Percentiles rank a stretch among this genome's conserved stretches.
Conservation (phyloP, 345 rosid species). For the Pugionium dolabratum region DNA sequence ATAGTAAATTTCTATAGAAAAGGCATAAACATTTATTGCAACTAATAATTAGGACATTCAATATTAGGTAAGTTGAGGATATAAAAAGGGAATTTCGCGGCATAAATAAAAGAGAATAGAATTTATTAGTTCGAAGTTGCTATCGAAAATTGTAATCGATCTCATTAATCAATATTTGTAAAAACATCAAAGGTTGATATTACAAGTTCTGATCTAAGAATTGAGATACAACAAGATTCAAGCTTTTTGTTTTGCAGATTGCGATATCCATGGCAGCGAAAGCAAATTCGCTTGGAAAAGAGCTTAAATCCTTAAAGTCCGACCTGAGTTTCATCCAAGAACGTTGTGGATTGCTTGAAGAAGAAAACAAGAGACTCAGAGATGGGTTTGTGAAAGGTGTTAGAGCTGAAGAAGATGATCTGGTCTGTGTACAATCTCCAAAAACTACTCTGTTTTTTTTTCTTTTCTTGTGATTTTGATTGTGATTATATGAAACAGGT, state of each 20-base stretch:
- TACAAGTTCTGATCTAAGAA: no score
- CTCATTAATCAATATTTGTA: no score
- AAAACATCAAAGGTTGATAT: no score
- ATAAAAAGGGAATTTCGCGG: no score
- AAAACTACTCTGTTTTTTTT: background rate
- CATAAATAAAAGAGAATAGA: no score
- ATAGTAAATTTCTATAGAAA: no score
- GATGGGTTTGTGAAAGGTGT: conserved; percentile 69
- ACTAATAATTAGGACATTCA: no score
- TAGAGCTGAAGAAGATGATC: conserved; percentile 92
- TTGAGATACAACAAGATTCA: background rate
- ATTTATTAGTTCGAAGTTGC: no score
- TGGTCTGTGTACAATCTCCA: conserved; percentile 44
- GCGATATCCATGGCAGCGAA: conserved; percentile 82
- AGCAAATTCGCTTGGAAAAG: conserved; percentile 77
- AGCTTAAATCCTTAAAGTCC: conserved; percentile 66
- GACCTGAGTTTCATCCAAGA: conserved; percentile 77
- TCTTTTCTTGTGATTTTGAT: background rate
- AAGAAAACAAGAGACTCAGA: conserved; percentile 80
- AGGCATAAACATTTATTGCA: no score
- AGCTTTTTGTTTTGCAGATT: conserved; percentile 50
- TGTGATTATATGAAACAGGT: conserved; percentile 47
- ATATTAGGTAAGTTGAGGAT: no score
- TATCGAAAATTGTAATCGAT: no score
- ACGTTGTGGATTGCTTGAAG: conserved; percentile 71